Base-by-base conservation (phyloP, 2,329 filamentous ascomycete genomes). In the Clonostachys chloroleuca region DNA sequence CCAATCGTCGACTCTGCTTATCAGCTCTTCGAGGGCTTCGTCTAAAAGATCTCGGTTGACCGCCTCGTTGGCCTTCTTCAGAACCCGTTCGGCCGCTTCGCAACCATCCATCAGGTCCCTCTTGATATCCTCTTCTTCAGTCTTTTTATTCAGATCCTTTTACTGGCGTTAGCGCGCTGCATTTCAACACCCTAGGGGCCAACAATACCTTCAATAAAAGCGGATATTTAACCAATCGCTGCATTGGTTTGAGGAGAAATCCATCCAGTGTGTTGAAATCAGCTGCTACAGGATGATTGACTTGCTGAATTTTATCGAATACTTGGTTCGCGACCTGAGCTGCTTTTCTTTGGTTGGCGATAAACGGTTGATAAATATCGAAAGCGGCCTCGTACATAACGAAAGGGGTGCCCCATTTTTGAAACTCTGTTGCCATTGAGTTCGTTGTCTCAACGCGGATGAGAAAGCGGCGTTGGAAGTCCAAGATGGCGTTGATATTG, bases 401-500 rank as follows among this genome's bases (percentile, higher is more conserved):
- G 61, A 97, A 97, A 0, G 95, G 81, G n/a, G 83, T 78, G n/a
- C 94, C 94, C 94, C 94, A 99, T 63, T 92, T 87, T 64, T 99
- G 94, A 51, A 81, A 76, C 5, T 78, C 70, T 51, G 86, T 78
- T 1, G 89, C 80, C 68, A 90, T 81, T 5, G 89, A 91, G 60
- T 97, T 96, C 36, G 92, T 95, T 30, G 95, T 95, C 70, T 99
- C 94, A 52, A 99, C 89, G 47, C 91, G 86, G 59, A 99, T 97
- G 43, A 99, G 75, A 59, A 99, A 97, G 30, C 92, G 83, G 52
- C 95, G 86, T 62, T 97, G 92, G 63, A 96, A 96, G 66, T 99
- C 94, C 45, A 99, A 78, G 43, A 99, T 88, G 33, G 88, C 84
- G 63, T 97, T 96, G 61, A 97, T 83, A 67, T 99, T 99, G 51